Evolutionary conservation across 2,329 filamentous ascomycete genomes (phyloP).

Genomic region (Furcasterigmium sp.): DNA sequence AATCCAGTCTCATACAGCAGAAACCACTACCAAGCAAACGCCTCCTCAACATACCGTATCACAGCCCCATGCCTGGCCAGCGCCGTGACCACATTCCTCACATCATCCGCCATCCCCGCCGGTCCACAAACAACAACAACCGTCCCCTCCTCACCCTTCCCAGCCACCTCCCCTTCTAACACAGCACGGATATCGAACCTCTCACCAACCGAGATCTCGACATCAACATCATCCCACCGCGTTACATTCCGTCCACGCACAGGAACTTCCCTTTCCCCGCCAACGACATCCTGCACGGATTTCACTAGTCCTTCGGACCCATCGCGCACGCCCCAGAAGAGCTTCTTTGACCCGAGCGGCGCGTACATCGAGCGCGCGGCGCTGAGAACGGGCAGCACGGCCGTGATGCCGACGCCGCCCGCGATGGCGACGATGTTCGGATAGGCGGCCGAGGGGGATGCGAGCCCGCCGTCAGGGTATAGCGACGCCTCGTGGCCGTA

Average conservation of each 20-base stretch:
- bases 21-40: neutral
- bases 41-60: slow-evolving; percentile 18
- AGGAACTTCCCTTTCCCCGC: neutral
- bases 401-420: slow-evolving; percentile 24
- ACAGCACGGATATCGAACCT: slow-evolving; percentile 19
- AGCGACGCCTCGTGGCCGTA: slow-evolving; percentile 19
- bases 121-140: slow-evolving; percentile 23
- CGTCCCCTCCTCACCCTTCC: slow-evolving; percentile 15
- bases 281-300: slow-evolving; percentile 17
- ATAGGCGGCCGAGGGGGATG: neutral
- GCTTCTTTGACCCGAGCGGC: slow-evolving; percentile 17
- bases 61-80: slow-evolving; percentile 17
- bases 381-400: slow-evolving; percentile 17
- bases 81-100: slow-evolving; percentile 17
- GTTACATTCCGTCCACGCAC: neutral
- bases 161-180: slow-evolving; percentile 16
- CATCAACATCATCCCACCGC: slow-evolving; percentile 19
- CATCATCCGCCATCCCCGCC: slow-evolving; percentile 21
- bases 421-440: slow-evolving; percentile 21
- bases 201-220: slow-evolving; percentile 21
- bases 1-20: too few species aligned
- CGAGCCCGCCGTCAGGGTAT: neutral
- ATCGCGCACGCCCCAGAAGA: slow-evolving; percentile 22
- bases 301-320: slow-evolving; percentile 15
- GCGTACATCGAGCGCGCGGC: slow-evolving; percentile 13